Base-by-base conservation (phyloP, 2,329 filamentous ascomycete genomes). In the Huntiella decipiens region DNA sequence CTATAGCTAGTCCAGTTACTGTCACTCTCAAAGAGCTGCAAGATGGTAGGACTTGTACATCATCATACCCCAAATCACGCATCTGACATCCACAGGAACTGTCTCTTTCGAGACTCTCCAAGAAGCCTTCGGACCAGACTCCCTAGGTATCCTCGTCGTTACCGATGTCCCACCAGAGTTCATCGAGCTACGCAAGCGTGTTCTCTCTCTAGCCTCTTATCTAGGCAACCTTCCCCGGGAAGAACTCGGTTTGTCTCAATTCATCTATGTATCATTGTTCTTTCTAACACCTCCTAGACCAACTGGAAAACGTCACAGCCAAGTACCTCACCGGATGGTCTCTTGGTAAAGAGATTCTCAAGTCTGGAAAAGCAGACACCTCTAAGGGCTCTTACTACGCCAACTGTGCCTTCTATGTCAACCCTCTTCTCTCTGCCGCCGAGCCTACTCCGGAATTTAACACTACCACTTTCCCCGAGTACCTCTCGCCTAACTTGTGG, bases 131-230 rank as follows among this genome's bases (percentile, higher is more conserved):
- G 91, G 91, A 0, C 85, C 87, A 1, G 76, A 82, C 19, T 94
- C 86, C 2, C 67, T 96, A 10, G 91, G 91, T 0, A 94, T 98
- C 44, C 79, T 98, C 46, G 66, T 96, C n/a, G 87, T 98, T 41
- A 85, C 82, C 58, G 83, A 86, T 57, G 73, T 96, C 0, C 83
- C 86, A 0, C 51, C 68, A 4, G 67, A 74, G 44, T 98, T 93
- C 55, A 61, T 71, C 11, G 62, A 70, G n/a, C 65, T 95, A 38
- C 74, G 91, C 50, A 73, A 73, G 49, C 72, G 73, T 50, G 71
- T 92, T 2, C 70, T 98, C 5, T 91, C 84, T 0, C 91, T 91
- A 58, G 77, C 86, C 3, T 93, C 85, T 0, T 91, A 92, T 58
- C 74, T 96, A 35, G 91, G 83, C 32, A 86, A 86, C 52, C 69